phyloP scores from a whole-genome alignment of 176 grass and related monocot genomes.

The Miscanthus lutarioriparius region DNA sequence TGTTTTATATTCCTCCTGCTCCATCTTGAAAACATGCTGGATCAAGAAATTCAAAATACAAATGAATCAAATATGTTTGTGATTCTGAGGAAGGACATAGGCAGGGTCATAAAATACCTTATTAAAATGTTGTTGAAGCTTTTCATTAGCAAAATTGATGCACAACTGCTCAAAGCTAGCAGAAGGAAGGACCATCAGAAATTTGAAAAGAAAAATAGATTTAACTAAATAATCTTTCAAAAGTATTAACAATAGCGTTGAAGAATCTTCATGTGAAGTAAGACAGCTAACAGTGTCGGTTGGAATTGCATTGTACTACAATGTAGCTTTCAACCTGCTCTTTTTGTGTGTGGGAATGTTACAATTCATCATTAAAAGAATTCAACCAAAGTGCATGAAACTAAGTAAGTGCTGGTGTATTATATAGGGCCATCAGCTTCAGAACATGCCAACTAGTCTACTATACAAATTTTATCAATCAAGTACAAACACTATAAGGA shows the following conservation, averaged over 20 bases:
- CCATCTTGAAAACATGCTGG: conserved; percentile 98
- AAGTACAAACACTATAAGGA: neutral
- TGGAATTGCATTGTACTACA: neutral
- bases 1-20: conserved; percentile 87
- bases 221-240: conserved; percentile 18
- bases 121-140: conserved; percentile 96
- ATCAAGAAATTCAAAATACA: conserved; percentile 19
- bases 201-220: conserved; percentile 16
- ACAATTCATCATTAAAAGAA: neutral
- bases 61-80: conserved; percentile 24
- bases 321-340: neutral
- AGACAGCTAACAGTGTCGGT: neutral
- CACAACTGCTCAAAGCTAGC: conserved; percentile 92
- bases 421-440: neutral
- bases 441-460: neutral
- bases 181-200: conserved; percentile 37
- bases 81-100: neutral
- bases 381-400: neutral
- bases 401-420: neutral
- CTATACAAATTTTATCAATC: neutral
- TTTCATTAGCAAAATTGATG: conserved; percentile 97
- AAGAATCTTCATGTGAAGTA: conserved; percentile 22
- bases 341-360: neutral
- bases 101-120: conserved; percentile 49
- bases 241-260: neutral